phyloP scores from a whole-genome alignment of 2,329 filamentous ascomycete species.

The Aspergillus glaucus region DNA sequence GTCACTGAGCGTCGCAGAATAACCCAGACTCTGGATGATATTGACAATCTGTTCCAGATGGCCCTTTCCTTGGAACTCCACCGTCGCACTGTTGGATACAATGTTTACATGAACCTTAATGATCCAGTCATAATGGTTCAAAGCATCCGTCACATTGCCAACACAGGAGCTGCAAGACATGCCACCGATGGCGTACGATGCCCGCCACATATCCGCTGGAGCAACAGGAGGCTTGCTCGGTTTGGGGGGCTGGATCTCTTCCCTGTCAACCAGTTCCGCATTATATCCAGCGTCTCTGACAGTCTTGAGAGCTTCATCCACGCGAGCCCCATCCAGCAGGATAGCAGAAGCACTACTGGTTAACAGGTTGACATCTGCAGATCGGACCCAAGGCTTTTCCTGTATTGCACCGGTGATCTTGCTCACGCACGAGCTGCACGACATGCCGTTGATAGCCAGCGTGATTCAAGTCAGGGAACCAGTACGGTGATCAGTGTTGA shows the following conservation, averaged over 20 bases:
- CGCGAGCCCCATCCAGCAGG: conserved; percentile 5
- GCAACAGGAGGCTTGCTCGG: too few species aligned
- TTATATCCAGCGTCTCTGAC: conserved; percentile 5
- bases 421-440: too few species aligned
- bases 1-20: conserved; percentile 56
- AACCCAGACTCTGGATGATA: conserved; percentile 55
- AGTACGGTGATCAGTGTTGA: too few species aligned
- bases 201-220: too few species aligned
- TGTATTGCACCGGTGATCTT: conserved; percentile 5
- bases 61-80: conserved; percentile 44
- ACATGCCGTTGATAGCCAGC: too few species aligned
- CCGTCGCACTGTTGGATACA: conserved; percentile 44
- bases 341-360: conserved; percentile 6
- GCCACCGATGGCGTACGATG: too few species aligned
- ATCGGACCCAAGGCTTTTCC: conserved; percentile 2
- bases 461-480: too few species aligned
- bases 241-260: neutral
- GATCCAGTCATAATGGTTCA: neutral
- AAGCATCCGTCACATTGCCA: too few species aligned
- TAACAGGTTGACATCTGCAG: conserved; percentile 7
- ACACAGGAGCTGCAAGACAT: too few species aligned
- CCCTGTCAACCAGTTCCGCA: neutral
- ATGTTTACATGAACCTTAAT: conserved; percentile 36
- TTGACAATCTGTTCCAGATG: conserved; percentile 42
- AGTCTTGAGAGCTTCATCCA: conserved; percentile 6